Evolutionary conservation across 2,329 filamentous ascomycete genomes (phyloP).

Genomic region (Paraconiothyrium brasiliense): DNA sequence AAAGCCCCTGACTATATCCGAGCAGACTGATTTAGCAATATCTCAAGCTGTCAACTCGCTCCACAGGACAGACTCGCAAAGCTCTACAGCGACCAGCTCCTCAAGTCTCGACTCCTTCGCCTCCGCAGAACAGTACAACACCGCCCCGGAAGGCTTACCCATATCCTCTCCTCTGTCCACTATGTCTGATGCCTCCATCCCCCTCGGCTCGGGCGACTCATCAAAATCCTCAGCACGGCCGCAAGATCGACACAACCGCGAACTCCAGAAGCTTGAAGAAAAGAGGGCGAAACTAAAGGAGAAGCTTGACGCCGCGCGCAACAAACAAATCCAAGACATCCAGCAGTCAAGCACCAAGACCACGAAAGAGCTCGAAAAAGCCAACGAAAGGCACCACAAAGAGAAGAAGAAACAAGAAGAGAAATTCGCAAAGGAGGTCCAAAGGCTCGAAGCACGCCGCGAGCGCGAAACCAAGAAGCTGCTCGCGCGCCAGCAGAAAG

Average conservation of each 20-base stretch:
- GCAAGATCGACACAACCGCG: constrained; percentile 58
- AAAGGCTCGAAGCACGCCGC: constrained; percentile 74
- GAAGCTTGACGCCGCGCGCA: constrained; percentile 66
- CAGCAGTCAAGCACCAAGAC: constrained; percentile 45
- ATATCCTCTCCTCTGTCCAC: constrained; percentile 39
- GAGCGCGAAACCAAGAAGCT: constrained; percentile 71
- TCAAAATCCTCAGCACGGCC: constrained; percentile 48
- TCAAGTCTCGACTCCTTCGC: constrained; percentile 51
- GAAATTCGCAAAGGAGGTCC: constrained; percentile 57
- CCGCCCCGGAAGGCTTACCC: constrained; percentile 42
- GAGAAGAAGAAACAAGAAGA: constrained; percentile 58
- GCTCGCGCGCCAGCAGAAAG: constrained; percentile 69
- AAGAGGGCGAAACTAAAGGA: constrained; percentile 67
- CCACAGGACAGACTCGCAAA: constrained; percentile 38
- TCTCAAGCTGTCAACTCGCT: constrained; percentile 36
- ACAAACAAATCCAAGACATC: constrained; percentile 56
- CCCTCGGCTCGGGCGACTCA: constrained; percentile 22
- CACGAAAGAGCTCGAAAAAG: constrained; percentile 65
- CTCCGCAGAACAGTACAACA: constrained; percentile 54
- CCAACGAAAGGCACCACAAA: constrained; percentile 70
- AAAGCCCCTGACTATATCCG: constrained; percentile 16
- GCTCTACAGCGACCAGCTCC: constrained; percentile 31
- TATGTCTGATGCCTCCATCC: constrained; percentile 34
- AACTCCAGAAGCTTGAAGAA: constrained; percentile 70
- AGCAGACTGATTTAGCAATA: constrained; percentile 23